Conservation (phyloP, 2,329 filamentous ascomycete genomes). For the Xylariaceae sp. region DNA sequence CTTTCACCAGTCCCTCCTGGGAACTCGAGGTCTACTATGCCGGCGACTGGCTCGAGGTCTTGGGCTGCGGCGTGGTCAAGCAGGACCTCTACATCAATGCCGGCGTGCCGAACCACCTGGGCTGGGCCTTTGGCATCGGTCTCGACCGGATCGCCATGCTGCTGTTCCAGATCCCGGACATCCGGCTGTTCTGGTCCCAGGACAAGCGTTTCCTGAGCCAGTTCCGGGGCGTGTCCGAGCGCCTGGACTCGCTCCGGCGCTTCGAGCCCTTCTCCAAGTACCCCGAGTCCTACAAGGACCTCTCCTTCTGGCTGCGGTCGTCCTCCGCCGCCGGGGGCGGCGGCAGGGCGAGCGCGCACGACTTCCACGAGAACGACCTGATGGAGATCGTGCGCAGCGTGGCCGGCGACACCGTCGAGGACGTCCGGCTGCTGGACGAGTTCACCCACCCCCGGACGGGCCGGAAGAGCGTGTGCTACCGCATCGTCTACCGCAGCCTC, state of each 20-base stretch:
- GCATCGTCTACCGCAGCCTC: slow-evolving; percentile 87
- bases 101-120: slow-evolving; percentile 64
- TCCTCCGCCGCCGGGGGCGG: slow-evolving; percentile 40
- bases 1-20: slow-evolving; percentile 92
- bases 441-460: slow-evolving; percentile 84
- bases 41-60: slow-evolving; percentile 89
- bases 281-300: slow-evolving; percentile 82
- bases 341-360: slow-evolving; percentile 29
- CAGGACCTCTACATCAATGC: slow-evolving; percentile 76
- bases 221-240: slow-evolving; percentile 57
- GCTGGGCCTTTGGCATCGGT: slow-evolving; percentile 94
- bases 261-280: slow-evolving; percentile 90
- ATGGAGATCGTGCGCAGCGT: slow-evolving; percentile 90
- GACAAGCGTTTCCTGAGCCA: slow-evolving; percentile 82
- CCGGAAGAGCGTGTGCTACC: slow-evolving; percentile 79
- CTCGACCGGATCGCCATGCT: slow-evolving; percentile 96
- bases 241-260: slow-evolving; percentile 42
- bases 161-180: slow-evolving; percentile 91
- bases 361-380: slow-evolving; percentile 90
- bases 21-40: slow-evolving; percentile 94
- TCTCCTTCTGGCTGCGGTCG: slow-evolving; percentile 78
- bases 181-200: slow-evolving; percentile 89
- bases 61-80: slow-evolving; percentile 86
- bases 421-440: slow-evolving; percentile 75
- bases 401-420: slow-evolving; percentile 78